Evolutionary conservation across 1,284 basidiomycete species (phyloP).

Genomic region (Xerocomus cyaneibrunnescens): DNA sequence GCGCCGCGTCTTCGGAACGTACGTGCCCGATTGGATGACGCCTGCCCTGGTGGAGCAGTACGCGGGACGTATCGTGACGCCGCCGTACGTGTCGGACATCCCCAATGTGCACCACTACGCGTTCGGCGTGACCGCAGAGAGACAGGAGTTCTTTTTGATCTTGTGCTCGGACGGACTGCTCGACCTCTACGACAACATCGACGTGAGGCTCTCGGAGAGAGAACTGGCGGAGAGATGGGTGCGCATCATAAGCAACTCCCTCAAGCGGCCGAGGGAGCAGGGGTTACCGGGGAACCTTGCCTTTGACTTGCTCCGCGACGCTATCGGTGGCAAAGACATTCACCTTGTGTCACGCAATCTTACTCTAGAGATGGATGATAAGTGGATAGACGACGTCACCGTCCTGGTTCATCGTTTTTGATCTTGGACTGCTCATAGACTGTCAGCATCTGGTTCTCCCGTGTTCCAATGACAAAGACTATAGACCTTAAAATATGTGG

Average conservation of each 20-base stretch:
- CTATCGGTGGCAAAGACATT: slow-evolving; percentile 53
- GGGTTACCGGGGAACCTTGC: slow-evolving; percentile 43
- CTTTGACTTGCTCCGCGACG: slow-evolving; percentile 53
- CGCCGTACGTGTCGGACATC: slow-evolving; percentile 56
- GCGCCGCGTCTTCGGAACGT: slow-evolving; percentile 48
- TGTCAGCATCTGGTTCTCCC: neutral
- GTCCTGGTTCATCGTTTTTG: slow-evolving; percentile 49
- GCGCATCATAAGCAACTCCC: slow-evolving; percentile 34
- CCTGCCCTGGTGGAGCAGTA: slow-evolving; percentile 40
- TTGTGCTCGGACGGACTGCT: slow-evolving; percentile 59
- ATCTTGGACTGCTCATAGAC: slow-evolving; percentile 13
- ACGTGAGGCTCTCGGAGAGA: slow-evolving; percentile 34
- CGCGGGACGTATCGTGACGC: slow-evolving; percentile 50
- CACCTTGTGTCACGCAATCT: slow-evolving; percentile 54
- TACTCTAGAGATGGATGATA: slow-evolving; percentile 60
- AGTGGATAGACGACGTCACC: slow-evolving; percentile 74
- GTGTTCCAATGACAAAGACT: neutral
- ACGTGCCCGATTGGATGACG: slow-evolving; percentile 50
- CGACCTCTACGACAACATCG: slow-evolving; percentile 48
- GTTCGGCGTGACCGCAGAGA: slow-evolving; percentile 25
- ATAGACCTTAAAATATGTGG: slow-evolving; percentile 11
- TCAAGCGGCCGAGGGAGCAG: slow-evolving; percentile 18
- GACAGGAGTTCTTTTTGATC: slow-evolving; percentile 40
- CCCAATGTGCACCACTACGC: slow-evolving; percentile 51
- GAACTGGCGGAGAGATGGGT: slow-evolving; percentile 45